Conservation (phyloP, 176 grass and related monocot species). For the Pharus latifolius region DNA sequence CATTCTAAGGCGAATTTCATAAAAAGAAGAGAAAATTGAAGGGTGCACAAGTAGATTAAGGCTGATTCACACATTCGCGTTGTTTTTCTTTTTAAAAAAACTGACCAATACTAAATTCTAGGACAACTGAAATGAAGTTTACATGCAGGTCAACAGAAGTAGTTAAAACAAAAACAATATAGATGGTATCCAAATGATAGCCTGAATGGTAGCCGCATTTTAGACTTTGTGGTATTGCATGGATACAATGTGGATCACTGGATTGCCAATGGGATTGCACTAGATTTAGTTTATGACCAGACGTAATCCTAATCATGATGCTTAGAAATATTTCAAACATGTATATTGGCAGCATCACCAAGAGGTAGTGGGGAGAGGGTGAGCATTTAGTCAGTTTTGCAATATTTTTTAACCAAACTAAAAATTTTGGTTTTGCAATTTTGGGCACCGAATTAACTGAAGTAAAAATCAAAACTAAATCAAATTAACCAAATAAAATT, state of each 20-base stretch:
- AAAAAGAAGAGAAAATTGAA: background rate
- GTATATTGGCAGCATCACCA: background rate
- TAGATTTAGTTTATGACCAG: background rate
- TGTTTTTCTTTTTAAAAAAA: slow-evolving; percentile 16
- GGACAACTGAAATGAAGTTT: background rate
- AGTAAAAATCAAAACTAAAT: no score
- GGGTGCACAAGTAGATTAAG: background rate
- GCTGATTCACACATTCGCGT: background rate
- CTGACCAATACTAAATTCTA: background rate
- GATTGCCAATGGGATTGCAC: background rate
- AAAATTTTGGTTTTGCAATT: no score
- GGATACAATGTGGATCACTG: background rate
- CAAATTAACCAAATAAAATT: no score
- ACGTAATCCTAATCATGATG: background rate
- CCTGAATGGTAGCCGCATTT: background rate
- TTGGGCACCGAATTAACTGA: no score
- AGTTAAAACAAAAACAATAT: background rate
- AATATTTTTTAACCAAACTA: no score
- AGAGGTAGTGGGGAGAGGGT: no score
- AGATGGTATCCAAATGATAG: background rate
- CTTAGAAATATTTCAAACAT: background rate
- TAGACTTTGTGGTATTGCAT: background rate
- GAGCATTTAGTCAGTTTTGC: no score
- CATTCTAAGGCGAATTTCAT: background rate
- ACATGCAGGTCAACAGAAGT: background rate